Percentiles rank a stretch among this genome's conserved stretches.
These are phyloP conservation scores for Colletotrichum eremochloae DNA, from an alignment of 2,329 filamentous ascomycete species.

Conservation along the genomic window DNA sequence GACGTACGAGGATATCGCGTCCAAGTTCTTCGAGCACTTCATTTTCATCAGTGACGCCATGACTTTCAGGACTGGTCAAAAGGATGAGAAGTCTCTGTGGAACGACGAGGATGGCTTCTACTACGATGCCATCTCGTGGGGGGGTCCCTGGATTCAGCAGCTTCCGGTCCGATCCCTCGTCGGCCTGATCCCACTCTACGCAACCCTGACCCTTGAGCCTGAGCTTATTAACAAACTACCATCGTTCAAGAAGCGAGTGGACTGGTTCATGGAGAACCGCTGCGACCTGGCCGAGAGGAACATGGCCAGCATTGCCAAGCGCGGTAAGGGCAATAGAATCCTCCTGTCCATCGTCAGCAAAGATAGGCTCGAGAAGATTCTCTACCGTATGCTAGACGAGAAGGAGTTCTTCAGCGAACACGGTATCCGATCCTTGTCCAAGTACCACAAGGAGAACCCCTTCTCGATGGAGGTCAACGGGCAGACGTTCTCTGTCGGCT, in stretches of 20 bases:
- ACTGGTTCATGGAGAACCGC: conserved; percentile 94
- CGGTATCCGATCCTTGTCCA: conserved; percentile 92
- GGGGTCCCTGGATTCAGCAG: conserved; percentile 92
- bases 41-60: conserved; percentile 98
- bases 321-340: conserved; percentile 90
- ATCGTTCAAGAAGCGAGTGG: conserved; percentile 89
- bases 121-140: conserved; percentile 98
- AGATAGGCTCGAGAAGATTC: conserved; percentile 89
- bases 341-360: conserved; percentile 92
- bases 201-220: conserved; percentile 91
- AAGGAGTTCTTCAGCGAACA: conserved; percentile 92
- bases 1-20: conserved; percentile 96
- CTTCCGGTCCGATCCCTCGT: conserved; percentile 93
- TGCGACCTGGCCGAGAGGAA: conserved; percentile 91
- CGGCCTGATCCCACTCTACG: conserved; percentile 92
- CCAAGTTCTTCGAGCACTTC: conserved; percentile 99
- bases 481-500: conserved; percentile 87
- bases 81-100: conserved; percentile 87
- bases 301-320: conserved; percentile 91
- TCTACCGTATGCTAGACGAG: conserved; percentile 93
- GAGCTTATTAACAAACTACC: conserved; percentile 93
- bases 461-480: conserved; percentile 97
- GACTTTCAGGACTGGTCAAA: conserved; percentile 81
- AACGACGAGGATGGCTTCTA: conserved; percentile 98
- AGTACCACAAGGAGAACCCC: conserved; percentile 89